Conservation (phyloP, 1,139 yeast genomes). For the Taiozyma sp. region DNA sequence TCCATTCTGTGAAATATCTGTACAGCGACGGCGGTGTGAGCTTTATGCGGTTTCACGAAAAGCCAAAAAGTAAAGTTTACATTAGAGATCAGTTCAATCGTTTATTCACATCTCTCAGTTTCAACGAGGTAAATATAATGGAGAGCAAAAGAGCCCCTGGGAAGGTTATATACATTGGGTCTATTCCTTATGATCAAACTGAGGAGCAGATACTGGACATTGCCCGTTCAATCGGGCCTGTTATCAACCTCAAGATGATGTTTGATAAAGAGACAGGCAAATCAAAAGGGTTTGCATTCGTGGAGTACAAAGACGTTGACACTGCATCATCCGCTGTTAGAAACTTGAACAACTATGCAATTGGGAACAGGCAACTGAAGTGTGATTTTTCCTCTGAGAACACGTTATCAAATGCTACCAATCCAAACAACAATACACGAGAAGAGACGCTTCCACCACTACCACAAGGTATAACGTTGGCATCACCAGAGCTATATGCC, state of each 20-base stretch:
- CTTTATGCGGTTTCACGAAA: not conserved
- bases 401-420: slow-evolving; percentile 4
- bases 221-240: slow-evolving; percentile 84
- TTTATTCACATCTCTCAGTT: not conserved
- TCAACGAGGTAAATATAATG: not conserved
- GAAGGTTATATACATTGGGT: slow-evolving; percentile 45
- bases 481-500: slow-evolving; percentile 43
- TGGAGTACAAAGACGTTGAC: slow-evolving; percentile 62
- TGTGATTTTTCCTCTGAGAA: slow-evolving; percentile 67
- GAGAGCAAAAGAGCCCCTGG: not conserved
- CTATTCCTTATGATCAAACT: slow-evolving; percentile 72
- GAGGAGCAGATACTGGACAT: slow-evolving; percentile 86
- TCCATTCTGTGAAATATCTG: not conserved
- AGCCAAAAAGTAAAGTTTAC: too few species aligned
- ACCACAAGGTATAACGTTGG: slow-evolving; percentile 45
- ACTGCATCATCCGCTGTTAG: slow-evolving; percentile 92
- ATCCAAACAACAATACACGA: slow-evolving; percentile 13
- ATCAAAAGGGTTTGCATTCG: slow-evolving; percentile 87
- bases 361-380: slow-evolving; percentile 68
- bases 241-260: slow-evolving; percentile 65
- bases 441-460: slow-evolving; percentile 33
- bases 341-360: slow-evolving; percentile 73
- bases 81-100: too few species aligned
- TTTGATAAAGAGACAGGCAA: slow-evolving; percentile 89
- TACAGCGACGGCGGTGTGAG: not conserved